These are phyloP conservation scores for Phaeophleospora eucalypticola DNA, from an alignment of 2,329 filamentous ascomycete species.

Conservation along the genomic window DNA sequence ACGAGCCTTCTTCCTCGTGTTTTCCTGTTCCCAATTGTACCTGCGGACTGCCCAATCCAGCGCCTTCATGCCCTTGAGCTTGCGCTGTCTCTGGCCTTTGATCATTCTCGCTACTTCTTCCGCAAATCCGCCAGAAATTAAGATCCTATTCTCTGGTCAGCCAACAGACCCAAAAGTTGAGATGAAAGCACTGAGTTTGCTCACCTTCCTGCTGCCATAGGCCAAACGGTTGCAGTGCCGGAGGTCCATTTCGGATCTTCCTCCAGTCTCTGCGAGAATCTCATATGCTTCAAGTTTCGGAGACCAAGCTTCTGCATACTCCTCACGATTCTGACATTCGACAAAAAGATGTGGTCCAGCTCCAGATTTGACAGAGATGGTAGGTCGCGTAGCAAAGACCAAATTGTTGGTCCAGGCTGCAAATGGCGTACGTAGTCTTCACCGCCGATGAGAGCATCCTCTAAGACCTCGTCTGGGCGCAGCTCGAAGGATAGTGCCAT, in stretches of 20 bases:
- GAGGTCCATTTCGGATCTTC: neutral
- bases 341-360: conserved; percentile 13
- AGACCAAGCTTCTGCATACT: conserved; percentile 6
- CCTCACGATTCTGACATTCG: neutral
- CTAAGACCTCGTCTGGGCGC: neutral
- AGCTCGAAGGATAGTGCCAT: conserved; percentile 3
- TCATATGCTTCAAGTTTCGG: neutral
- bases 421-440: neutral
- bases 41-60: no score
- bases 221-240: conserved; percentile 10
- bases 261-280: conserved; percentile 1
- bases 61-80: no score
- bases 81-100: conserved; percentile 6
- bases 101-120: conserved; percentile 11
- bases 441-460: neutral
- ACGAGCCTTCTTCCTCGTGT: no score
- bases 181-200: no score
- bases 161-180: no score
- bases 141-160: neutral
- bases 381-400: conserved; percentile 4
- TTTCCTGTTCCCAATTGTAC: no score
- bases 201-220: no score
- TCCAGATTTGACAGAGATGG: conserved; percentile 13
- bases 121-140: conserved; percentile 11
- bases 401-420: neutral